A percentile compares a stretch with the other conserved stretches of the same genome.
Conservation (phyloP, 164 flowering plant genomes). For the Stephania yunnanensis region DNA sequence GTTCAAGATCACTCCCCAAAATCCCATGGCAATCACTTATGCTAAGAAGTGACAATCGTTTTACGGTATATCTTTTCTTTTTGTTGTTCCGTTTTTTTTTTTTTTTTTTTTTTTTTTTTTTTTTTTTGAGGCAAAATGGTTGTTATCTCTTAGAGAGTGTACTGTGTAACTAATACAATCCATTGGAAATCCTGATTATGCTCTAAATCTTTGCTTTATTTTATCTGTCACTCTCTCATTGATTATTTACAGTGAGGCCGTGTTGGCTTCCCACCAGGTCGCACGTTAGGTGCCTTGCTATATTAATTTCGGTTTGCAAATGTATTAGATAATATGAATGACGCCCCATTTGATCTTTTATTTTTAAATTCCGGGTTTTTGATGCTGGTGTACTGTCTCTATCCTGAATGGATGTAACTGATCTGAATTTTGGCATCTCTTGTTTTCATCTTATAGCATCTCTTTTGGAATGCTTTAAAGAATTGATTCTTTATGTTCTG, state of each 20-base stretch:
- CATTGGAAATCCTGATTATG: background rate
- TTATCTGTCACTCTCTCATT: background rate
- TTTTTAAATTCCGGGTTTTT: too few relatives aligned
- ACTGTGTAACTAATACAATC: background rate
- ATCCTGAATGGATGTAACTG: background rate
- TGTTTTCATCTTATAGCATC: background rate
- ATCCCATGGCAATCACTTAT: conserved; percentile 68
- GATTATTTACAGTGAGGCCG: background rate
- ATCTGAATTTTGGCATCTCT: background rate
- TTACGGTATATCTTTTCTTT: conserved; percentile 1
- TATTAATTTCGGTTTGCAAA: background rate
- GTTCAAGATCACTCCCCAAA: conserved; percentile 76
- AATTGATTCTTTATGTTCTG: background rate
- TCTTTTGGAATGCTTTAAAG: background rate
- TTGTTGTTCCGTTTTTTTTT: background rate
- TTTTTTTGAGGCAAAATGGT: conserved; percentile 4
- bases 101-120: background rate
- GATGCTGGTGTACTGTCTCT: background rate
- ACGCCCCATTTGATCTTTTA: too few relatives aligned
- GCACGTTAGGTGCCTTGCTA: background rate
- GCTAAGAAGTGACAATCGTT: conserved; percentile 63
- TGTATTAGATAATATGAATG: background rate
- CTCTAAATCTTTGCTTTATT: background rate
- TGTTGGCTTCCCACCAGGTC: background rate
- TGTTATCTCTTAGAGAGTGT: background rate